phyloP scores from a whole-genome alignment of 1,284 basidiomycete species.

The Lignosus rhinocerotis region DNA sequence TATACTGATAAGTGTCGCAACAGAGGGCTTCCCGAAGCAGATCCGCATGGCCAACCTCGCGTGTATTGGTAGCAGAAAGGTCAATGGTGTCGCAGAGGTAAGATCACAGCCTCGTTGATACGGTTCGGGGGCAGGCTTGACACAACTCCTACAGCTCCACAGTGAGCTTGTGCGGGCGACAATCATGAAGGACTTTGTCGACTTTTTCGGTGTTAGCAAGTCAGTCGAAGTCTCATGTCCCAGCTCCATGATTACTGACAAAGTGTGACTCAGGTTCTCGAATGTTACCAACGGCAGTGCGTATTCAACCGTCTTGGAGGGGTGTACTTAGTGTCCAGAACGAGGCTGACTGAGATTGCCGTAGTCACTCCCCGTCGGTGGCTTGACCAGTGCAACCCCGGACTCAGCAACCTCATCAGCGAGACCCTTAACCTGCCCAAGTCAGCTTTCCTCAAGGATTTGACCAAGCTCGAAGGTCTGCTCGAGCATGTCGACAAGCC shows the following conservation, averaged over 20 bases:
- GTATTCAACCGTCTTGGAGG: slow-evolving; percentile 35
- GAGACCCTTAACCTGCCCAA: slow-evolving; percentile 77
- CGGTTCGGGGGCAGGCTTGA: not conserved
- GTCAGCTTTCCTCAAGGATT: slow-evolving; percentile 78
- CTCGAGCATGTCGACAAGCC: slow-evolving; percentile 69
- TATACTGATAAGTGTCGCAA: not conserved
- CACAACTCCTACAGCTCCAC: slow-evolving; percentile 50
- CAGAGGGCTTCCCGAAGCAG: slow-evolving; percentile 82
- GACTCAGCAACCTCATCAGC: slow-evolving; percentile 81
- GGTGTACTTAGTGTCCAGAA: too few species aligned
- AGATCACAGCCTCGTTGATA: not conserved
- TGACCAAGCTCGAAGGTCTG: slow-evolving; percentile 69
- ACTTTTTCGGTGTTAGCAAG: slow-evolving; percentile 80
- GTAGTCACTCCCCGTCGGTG: slow-evolving; percentile 82
- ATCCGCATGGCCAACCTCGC: slow-evolving; percentile 89
- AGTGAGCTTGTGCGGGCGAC: slow-evolving; percentile 75
- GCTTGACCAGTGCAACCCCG: slow-evolving; percentile 91
- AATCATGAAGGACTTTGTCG: slow-evolving; percentile 91
- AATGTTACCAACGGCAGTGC: slow-evolving; percentile 86
- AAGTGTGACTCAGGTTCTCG: slow-evolving; percentile 49
- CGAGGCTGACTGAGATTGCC: not conserved
- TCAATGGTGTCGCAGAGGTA: slow-evolving; percentile 93
- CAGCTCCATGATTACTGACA: not conserved
- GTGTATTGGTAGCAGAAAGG: slow-evolving; percentile 79
- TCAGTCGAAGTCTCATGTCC: slow-evolving; percentile 35